phyloP scores from a whole-genome alignment of 805 yeast genomes.

The Barnettozyma siamensis region DNA sequence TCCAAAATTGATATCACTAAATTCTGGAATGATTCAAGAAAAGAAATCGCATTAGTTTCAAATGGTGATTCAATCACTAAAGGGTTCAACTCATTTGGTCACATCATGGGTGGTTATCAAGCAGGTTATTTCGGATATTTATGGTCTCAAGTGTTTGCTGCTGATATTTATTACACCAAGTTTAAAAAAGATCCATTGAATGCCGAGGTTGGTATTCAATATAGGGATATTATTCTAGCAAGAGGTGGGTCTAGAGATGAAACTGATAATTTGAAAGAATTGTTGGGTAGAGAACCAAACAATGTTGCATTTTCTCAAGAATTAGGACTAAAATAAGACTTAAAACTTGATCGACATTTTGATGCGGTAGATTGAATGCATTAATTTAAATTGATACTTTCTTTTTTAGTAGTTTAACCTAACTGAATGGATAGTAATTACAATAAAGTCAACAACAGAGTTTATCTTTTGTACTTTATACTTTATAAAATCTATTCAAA shows the following conservation, averaged over 20 bases:
- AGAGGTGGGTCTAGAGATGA: constrained; percentile 75
- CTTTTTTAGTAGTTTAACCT: too few species aligned
- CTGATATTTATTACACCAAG: constrained; percentile 70
- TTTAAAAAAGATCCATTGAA: constrained; percentile 67
- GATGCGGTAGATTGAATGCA: too few species aligned
- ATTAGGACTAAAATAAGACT: constrained; percentile 40
- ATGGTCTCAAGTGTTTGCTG: constrained; percentile 82
- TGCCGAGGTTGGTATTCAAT: constrained; percentile 51
- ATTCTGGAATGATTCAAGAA: constrained; percentile 63
- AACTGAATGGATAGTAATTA: too few species aligned
- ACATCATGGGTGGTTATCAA: constrained; percentile 74
- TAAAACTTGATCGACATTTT: too few species aligned
- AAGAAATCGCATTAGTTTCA: constrained; percentile 53
- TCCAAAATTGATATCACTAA: constrained; percentile 41
- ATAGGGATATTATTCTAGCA: constrained; percentile 62
- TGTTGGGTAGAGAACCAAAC: constrained; percentile 73
- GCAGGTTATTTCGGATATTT: constrained; percentile 83
- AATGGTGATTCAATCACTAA: constrained; percentile 50
- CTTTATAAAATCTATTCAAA: constrained; percentile 24
- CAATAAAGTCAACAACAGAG: too few species aligned
- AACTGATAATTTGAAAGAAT: constrained; percentile 53
- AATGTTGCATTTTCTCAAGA: constrained; percentile 69
- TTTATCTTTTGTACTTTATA: too few species aligned
- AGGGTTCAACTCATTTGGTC: constrained; percentile 76
- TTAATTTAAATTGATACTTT: too few species aligned